A percentile compares a stretch with the other conserved stretches of the same genome.
Evolutionary conservation across 768 basidiomycete genomes (phyloP).

Genomic region (Calocybe cyanea): DNA sequence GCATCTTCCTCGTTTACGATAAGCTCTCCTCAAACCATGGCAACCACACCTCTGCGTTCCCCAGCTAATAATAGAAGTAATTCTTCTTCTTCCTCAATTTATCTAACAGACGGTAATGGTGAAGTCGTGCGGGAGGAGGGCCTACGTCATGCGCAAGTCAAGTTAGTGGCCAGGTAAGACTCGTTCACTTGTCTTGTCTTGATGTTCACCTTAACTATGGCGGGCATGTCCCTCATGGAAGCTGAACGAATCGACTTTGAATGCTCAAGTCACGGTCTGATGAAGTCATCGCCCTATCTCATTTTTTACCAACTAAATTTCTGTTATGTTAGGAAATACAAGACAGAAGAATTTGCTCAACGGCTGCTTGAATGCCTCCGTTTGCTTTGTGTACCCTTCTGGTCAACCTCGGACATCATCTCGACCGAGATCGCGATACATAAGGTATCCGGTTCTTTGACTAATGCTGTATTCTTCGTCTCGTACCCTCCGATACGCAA

Average conservation of each 20-base stretch:
- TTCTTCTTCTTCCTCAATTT: conserved; percentile 30
- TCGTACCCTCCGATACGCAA: conserved; percentile 56
- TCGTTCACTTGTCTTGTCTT: conserved; percentile 21
- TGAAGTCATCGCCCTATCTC: conserved; percentile 21
- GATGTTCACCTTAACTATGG: conserved; percentile 22
- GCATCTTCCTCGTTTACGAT: conserved; percentile 18
- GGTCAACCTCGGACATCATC: conserved; percentile 46
- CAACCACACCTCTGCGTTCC: conserved; percentile 30
- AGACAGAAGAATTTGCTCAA: conserved; percentile 49
- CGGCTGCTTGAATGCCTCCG: conserved; percentile 55
- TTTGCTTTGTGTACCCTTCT: conserved; percentile 53
- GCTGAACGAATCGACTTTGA: conserved; percentile 29
- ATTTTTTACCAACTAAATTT: conserved; percentile 16
- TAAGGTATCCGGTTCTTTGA: conserved; percentile 89
- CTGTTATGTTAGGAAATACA: conserved; percentile 53
- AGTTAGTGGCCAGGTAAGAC: conserved; percentile 70
- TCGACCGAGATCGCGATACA: conserved; percentile 54
- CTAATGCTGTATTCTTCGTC: conserved; percentile 96
- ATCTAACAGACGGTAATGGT: conserved; percentile 29
- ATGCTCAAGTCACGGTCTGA: conserved; percentile 33
- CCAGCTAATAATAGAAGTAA: conserved; percentile 27
- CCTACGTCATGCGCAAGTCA: conserved; percentile 50
- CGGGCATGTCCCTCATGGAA: conserved; percentile 28
- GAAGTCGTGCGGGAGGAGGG: conserved; percentile 55
- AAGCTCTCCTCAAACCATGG: conserved; percentile 14